Base-by-base conservation (phyloP, 345 rosid genomes). In the Eucalyptus pauciflora region DNA sequence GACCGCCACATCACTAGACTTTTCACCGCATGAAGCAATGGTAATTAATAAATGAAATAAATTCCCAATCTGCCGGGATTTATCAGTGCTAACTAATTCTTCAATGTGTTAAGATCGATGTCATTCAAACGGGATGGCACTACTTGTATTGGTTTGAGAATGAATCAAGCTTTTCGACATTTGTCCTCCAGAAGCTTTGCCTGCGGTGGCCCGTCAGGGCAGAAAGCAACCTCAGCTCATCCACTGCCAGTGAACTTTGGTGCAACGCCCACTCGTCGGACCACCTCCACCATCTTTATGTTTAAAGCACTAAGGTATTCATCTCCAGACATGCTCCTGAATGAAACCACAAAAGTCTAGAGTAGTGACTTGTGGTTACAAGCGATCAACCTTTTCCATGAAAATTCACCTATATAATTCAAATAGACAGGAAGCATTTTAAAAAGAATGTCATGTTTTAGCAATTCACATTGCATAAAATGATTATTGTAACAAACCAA, bases 191-290 rank as follows among this genome's bases (percentile, higher is more conserved):
- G 92, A 87, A 88, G 95, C 89, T 94, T 89, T 52, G 90, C 96
- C 88, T 98, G 99, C 29, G 93, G 22, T 29, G 93, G 91, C 7
- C 96, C 98, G 1, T 93, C 89, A 1, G 97, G 99, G 88, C 99
- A 97, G 93, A 92, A 97, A 16, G 91, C 99, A 89, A 98, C 95
- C 88, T 95, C 98, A 25, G 98, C 99, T 90, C 99, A 97, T 86
- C 98, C 99, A 79, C 99, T 98, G 76, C 99, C 98, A 0, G 98
- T 97, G 90, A 97, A 97, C 91, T 98, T 98, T 7, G 98, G 92
- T 3, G 98, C 96, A 87, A 97, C 97, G 12, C 98, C 98, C 25
- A 94, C 92, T 83, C 93, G 93, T 86, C 97, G 92, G 43, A 96
- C 98, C 27, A 96, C 92, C 90, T 96, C 98, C 93, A 97, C 97